Conservation (phyloP, 495 filamentous ascomycete genomes). For the Letharia lupina region DNA sequence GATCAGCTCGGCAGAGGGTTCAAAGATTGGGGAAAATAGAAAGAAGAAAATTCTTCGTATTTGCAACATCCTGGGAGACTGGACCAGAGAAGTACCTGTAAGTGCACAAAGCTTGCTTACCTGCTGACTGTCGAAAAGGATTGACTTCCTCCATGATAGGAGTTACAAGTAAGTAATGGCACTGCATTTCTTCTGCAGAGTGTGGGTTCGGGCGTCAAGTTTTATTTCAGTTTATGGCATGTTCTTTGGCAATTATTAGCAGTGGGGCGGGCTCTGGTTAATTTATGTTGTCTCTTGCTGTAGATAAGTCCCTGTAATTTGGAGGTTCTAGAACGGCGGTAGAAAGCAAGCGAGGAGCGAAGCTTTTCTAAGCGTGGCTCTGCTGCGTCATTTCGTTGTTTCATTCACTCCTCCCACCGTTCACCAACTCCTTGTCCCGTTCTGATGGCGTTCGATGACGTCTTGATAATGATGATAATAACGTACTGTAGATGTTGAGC, state of each 20-base stretch:
- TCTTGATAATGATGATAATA: too few relatives aligned
- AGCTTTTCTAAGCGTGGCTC: background rate
- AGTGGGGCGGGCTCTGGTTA: too few relatives aligned
- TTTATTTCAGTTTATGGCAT: background rate
- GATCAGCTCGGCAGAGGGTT: background rate
- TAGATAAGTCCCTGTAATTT: background rate
- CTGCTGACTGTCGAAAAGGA: too few relatives aligned
- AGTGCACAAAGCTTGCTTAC: too few relatives aligned
- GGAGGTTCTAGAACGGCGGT: background rate
- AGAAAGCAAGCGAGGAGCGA: background rate
- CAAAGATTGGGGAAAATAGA: too few relatives aligned
- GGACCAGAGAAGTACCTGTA: background rate
- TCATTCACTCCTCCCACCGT: too few relatives aligned
- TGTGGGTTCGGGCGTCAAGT: background rate
- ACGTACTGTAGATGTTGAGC: too few relatives aligned
- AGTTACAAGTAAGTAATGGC: background rate
- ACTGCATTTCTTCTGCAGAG: background rate
- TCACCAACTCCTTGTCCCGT: too few relatives aligned
- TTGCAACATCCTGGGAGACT: background rate
- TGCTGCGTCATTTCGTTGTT: background rate
- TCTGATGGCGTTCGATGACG: too few relatives aligned
- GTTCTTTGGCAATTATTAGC: background rate
- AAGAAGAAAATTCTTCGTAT: too few relatives aligned
- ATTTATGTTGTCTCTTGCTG: background rate
- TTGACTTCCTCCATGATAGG: too few relatives aligned